Percentiles rank a stretch among this genome's conserved stretches.
phyloP scores from a whole-genome alignment of 2,329 filamentous ascomycete genomes.

The Keithomyces neogunnii region DNA sequence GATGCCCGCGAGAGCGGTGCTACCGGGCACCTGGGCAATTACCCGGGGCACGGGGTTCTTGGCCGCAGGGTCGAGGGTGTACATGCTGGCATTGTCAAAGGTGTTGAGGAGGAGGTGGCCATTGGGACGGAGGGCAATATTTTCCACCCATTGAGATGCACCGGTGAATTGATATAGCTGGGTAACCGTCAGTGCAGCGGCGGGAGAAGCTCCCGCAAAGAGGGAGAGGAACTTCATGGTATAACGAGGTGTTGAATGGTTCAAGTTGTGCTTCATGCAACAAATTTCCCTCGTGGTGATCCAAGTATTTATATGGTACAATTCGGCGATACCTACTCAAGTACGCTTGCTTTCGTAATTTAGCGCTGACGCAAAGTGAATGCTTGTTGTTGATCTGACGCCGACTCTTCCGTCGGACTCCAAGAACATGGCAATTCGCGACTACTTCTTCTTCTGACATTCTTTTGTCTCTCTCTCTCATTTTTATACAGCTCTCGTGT shows the following conservation, averaged over 20 bases:
- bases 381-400: too few species aligned
- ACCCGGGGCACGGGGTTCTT: constrained; percentile 3
- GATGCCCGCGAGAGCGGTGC: constrained; percentile 11
- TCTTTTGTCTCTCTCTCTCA: too few species aligned
- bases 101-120: constrained; percentile 12
- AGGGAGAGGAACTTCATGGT: background rate
- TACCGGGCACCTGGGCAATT: constrained; percentile 8
- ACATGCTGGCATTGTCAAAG: constrained; percentile 10
- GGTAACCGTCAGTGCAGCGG: constrained; percentile 18
- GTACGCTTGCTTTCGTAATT: too few species aligned
- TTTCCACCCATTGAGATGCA: constrained; percentile 12
- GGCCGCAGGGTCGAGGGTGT: constrained; percentile 6
- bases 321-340: too few species aligned
- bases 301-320: too few species aligned
- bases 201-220: background rate
- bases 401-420: too few species aligned
- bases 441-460: too few species aligned
- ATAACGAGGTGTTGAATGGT: background rate
- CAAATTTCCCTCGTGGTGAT: too few species aligned
- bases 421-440: too few species aligned
- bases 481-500: too few species aligned
- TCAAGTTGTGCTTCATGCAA: too few species aligned
- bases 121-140: constrained; percentile 12
- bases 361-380: too few species aligned
- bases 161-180: constrained; percentile 11